These are phyloP conservation scores for Hanseniaspora uvarum DNA, from an alignment of 1,139 yeast species.

Conservation along the genomic window DNA sequence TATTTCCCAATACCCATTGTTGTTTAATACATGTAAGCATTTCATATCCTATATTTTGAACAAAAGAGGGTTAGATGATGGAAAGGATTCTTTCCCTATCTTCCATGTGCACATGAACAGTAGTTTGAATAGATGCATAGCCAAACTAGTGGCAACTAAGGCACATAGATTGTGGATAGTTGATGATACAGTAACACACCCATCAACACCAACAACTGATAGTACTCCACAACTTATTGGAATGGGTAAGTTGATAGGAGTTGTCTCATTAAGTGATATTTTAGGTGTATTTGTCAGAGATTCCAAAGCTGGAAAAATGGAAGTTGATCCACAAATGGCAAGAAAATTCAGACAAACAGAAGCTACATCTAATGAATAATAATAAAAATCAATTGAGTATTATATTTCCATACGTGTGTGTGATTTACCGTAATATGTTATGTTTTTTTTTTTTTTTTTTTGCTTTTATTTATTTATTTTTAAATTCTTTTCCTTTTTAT, in stretches of 20 bases:
- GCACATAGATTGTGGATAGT: constrained; percentile 92
- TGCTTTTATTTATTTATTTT: too few species aligned
- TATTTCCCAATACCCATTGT: constrained; percentile 69
- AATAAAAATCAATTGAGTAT: neutral
- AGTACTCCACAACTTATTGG: constrained; percentile 34
- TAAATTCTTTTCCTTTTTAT: too few species aligned
- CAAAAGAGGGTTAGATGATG: constrained; percentile 83
- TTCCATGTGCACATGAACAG: constrained; percentile 78
- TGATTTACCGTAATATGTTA: too few species aligned
- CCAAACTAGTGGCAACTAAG: constrained; percentile 88
- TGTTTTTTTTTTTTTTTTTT: neutral
- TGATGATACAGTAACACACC: constrained; percentile 35
- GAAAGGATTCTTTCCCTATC: constrained; percentile 92
- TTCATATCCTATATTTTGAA: constrained; percentile 78
- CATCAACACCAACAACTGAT: constrained; percentile 13
- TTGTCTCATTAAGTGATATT: constrained; percentile 81
- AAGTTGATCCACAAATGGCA: constrained; percentile 70
- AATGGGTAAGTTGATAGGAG: constrained; percentile 77
- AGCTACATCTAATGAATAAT: neutral
- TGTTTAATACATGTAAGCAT: constrained; percentile 74
- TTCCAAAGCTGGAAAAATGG: constrained; percentile 45
- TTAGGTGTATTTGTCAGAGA: constrained; percentile 68
- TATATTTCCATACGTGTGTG: too few species aligned
- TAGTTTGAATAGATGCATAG: constrained; percentile 78
- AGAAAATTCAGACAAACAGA: constrained; percentile 36